Conservation (phyloP, 1,284 basidiomycete genomes). For the Sphagnurus paluster region DNA sequence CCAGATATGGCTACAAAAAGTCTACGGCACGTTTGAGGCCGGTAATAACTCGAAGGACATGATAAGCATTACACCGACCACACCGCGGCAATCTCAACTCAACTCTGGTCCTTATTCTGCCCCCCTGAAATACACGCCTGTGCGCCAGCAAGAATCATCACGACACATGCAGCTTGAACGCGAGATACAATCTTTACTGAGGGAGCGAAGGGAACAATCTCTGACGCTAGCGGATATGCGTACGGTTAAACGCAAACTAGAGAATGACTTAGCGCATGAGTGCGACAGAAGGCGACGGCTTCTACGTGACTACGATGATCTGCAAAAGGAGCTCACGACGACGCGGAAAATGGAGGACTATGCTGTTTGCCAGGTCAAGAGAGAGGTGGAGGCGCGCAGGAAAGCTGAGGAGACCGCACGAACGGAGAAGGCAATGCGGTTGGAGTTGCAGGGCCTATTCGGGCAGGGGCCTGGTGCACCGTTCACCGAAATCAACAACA, state of each 20-base stretch:
- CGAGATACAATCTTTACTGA: constrained; percentile 42
- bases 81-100: not conserved
- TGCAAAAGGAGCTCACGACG: constrained; percentile 33
- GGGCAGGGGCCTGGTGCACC: constrained; percentile 12
- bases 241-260: constrained; percentile 46
- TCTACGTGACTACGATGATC: constrained; percentile 37
- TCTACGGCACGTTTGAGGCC: constrained; percentile 39
- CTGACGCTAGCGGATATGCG: constrained; percentile 32
- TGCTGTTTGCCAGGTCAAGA: constrained; percentile 39
- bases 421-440: constrained; percentile 22
- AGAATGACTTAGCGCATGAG: constrained; percentile 43
- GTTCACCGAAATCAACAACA: constrained; percentile 10
- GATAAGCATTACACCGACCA: not conserved
- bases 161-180: constrained; percentile 32
- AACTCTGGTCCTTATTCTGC: not conserved
- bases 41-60: not conserved
- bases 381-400: constrained; percentile 40
- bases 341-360: constrained; percentile 35
- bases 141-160: constrained; percentile 2
- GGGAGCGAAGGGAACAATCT: constrained; percentile 31
- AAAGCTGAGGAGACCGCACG: constrained; percentile 36
- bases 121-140: not conserved
- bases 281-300: constrained; percentile 43
- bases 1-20: constrained; percentile 47
- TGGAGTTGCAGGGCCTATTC: constrained; percentile 14